Evolutionary conservation across 2,329 filamentous ascomycete species (phyloP).

Genomic region (Xylariaceae sp.): DNA sequence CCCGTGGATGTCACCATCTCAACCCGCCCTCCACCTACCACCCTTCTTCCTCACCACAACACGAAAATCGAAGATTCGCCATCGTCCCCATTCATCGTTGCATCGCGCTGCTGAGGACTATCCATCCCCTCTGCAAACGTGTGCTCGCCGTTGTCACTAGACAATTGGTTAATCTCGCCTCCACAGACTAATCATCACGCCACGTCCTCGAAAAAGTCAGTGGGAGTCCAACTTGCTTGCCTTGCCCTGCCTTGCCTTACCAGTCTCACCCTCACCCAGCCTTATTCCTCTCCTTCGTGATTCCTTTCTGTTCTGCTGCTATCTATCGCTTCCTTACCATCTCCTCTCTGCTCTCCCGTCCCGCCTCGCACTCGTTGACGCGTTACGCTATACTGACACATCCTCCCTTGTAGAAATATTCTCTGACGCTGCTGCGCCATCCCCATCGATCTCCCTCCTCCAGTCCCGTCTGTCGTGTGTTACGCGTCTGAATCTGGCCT

Average conservation of each 20-base stretch:
- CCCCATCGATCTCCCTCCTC: background rate
- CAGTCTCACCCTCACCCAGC: background rate
- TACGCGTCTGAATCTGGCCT: slow-evolving; percentile 23
- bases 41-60: slow-evolving; percentile 14
- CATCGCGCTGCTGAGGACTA: slow-evolving; percentile 17
- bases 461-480: slow-evolving; percentile 13
- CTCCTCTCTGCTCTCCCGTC: background rate
- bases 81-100: slow-evolving; percentile 16
- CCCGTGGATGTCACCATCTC: slow-evolving; percentile 13
- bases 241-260: background rate
- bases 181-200: slow-evolving; percentile 21
- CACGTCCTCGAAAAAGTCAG: slow-evolving; percentile 21
- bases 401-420: slow-evolving; percentile 1
- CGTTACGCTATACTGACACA: slow-evolving; percentile 3
- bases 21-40: slow-evolving; percentile 11
- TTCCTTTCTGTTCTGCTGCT: no score
- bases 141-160: slow-evolving; percentile 26
- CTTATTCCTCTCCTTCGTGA: background rate
- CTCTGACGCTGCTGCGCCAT: slow-evolving; percentile 5
- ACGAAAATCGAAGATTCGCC: slow-evolving; percentile 11
- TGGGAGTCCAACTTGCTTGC: slow-evolving; percentile 5
- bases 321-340: background rate
- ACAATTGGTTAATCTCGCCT: slow-evolving; percentile 30
- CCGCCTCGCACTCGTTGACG: background rate
- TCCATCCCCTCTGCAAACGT: slow-evolving; percentile 17